These are phyloP conservation scores for Xylaria sp. DNA, from an alignment of 2,329 filamentous ascomycete species.

Conservation along the genomic window DNA sequence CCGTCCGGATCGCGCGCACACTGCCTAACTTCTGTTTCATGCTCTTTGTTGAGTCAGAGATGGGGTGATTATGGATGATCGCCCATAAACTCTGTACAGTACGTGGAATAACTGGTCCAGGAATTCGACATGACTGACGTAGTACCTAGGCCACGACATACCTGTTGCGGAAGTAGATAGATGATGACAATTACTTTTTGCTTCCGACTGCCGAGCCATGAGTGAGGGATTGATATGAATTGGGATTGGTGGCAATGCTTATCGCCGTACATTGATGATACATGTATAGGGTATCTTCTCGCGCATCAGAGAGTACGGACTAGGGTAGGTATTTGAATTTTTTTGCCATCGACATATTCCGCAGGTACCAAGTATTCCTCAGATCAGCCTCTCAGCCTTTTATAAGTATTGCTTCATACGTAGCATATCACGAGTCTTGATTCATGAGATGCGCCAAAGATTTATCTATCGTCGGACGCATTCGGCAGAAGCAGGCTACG, in stretches of 20 bases:
- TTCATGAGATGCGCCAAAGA: neutral
- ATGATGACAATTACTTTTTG: conserved; percentile 36
- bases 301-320: neutral
- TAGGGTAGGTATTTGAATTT: conserved; percentile 35
- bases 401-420: neutral
- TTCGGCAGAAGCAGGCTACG: neutral
- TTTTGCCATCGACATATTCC: neutral
- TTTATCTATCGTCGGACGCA: conserved; percentile 1
- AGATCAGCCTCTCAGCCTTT: conserved; percentile 31
- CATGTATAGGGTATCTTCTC: neutral
- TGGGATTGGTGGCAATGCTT: conserved; percentile 26
- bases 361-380: neutral
- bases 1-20: neutral
- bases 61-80: neutral
- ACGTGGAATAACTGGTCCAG: neutral
- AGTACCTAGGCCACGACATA: neutral
- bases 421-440: neutral
- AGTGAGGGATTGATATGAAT: conserved; percentile 2
- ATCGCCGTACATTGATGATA: conserved; percentile 12
- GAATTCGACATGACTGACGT: neutral
- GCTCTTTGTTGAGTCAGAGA: neutral
- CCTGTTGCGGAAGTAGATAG: neutral
- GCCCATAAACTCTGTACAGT: too few species aligned
- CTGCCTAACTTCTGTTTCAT: neutral
- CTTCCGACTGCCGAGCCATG: conserved; percentile 29